phyloP scores from a whole-genome alignment of 2,329 filamentous ascomycete species.

The Diaporthe citrichinensis region DNA sequence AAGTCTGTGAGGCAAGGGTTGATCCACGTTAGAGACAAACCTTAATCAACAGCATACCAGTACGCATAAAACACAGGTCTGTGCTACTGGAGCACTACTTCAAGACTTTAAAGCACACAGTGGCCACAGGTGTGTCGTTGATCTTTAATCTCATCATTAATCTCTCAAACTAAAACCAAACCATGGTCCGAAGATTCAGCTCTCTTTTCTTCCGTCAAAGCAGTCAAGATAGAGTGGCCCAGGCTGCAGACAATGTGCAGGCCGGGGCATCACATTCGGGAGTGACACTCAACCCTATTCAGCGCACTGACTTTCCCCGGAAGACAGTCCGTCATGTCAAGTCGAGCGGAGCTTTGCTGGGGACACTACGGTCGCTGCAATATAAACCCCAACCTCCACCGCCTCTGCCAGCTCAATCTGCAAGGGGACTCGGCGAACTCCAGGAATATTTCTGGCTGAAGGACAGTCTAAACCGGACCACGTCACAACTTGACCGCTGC shows the following conservation, averaged over 20 bases:
- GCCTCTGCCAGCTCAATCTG: not conserved
- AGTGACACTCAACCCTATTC: not conserved
- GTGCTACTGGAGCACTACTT: not conserved
- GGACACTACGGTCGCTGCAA: not conserved
- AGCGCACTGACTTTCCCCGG: conserved; percentile 10
- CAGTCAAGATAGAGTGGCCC: not conserved
- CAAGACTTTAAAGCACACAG: conserved; percentile 7
- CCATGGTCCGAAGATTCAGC: conserved; percentile 14
- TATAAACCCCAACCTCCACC: not conserved
- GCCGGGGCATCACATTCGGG: not conserved
- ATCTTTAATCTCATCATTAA: not conserved
- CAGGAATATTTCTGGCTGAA: conserved; percentile 32
- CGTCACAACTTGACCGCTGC: conserved; percentile 9
- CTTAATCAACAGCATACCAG: conserved; percentile 8
- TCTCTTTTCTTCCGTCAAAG: conserved; percentile 19
- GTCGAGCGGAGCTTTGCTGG: conserved; percentile 5
- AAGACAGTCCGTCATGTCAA: conserved; percentile 12
- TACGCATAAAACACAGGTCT: conserved; percentile 25
- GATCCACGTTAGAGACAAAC: conserved; percentile 31
- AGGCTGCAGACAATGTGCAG: not conserved
- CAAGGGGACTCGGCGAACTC: conserved; percentile 8
- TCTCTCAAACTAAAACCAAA: not conserved
- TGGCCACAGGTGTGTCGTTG: not conserved
- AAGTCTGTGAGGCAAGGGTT: conserved; percentile 13
- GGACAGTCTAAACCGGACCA: conserved; percentile 19